Percentiles rank a stretch among this genome's conserved stretches.
Conservation (phyloP, 306 rosid genomes). For the Glycine latifolia region DNA sequence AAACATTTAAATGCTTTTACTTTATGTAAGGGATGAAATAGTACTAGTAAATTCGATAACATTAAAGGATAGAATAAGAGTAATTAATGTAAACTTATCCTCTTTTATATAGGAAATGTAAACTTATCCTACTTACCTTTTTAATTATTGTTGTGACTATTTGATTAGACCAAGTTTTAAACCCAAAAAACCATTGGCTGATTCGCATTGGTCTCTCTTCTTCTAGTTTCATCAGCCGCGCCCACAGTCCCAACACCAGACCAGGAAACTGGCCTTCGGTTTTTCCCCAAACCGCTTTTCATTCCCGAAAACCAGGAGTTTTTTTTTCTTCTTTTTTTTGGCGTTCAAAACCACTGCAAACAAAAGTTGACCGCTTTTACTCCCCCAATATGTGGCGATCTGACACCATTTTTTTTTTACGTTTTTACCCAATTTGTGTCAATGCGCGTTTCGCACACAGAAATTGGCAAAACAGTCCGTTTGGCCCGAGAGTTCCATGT, state of each 20-base stretch:
- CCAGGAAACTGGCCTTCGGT: constrained; percentile 55
- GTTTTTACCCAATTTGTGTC: background rate
- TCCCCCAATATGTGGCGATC: constrained; percentile 77
- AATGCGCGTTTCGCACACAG: no score
- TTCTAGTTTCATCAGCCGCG: constrained; percentile 43
- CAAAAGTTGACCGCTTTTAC: constrained; percentile 19
- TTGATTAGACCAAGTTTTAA: background rate
- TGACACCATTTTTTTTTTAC: background rate
- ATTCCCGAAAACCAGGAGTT: constrained; percentile 90
- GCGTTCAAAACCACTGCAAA: constrained; percentile 1
- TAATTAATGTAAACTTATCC: background rate
- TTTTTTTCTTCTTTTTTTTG: constrained; percentile 3
- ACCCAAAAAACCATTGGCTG: constrained; percentile 4
- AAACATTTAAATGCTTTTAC: no score
- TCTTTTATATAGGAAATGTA: background rate
- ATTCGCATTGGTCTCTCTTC: background rate
- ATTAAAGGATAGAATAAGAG: background rate
- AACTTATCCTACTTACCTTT: background rate
- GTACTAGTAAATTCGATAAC: no score
- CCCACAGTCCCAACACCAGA: constrained; percentile 52
- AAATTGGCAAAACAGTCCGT: no score
- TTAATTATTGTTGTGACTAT: no score
- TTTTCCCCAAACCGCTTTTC: constrained; percentile 36
- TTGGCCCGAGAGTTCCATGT: no score
- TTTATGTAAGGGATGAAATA: no score